Conservation (phyloP, 1,139 yeast genomes). For the Blastobotrys proliferans region DNA sequence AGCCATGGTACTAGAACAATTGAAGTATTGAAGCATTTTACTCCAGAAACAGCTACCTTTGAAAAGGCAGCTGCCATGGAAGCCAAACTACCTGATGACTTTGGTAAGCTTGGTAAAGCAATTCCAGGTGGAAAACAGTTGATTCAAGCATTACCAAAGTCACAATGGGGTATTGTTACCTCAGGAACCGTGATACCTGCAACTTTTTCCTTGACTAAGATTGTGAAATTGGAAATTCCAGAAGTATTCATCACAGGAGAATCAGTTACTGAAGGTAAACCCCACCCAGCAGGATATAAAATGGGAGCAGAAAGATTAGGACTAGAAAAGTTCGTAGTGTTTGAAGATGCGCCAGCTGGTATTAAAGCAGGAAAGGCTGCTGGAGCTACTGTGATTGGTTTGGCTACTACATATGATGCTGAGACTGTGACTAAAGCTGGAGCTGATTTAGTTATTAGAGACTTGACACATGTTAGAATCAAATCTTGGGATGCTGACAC, state of each 20-base stretch:
- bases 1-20: slow-evolving; percentile 78
- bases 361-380: slow-evolving; percentile 76
- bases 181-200: slow-evolving; percentile 74
- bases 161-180: slow-evolving; percentile 72
- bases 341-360: slow-evolving; percentile 86
- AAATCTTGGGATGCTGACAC: slow-evolving; percentile 5
- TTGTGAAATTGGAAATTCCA: slow-evolving; percentile 52
- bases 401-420: slow-evolving; percentile 69
- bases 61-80: slow-evolving; percentile 65
- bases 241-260: slow-evolving; percentile 73
- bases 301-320: slow-evolving; percentile 47
- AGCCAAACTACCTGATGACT: slow-evolving; percentile 61
- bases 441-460: slow-evolving; percentile 72
- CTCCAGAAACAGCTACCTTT: slow-evolving; percentile 63
- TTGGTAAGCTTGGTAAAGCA: slow-evolving; percentile 63
- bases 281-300: slow-evolving; percentile 75
- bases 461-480: slow-evolving; percentile 45
- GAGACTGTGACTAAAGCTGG: slow-evolving; percentile 64
- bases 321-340: slow-evolving; percentile 56
- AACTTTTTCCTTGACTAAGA: slow-evolving; percentile 59
- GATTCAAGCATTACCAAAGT: slow-evolving; percentile 41
- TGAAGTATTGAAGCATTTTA: slow-evolving; percentile 67
- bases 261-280: slow-evolving; percentile 68
- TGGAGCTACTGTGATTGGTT: slow-evolving; percentile 74
- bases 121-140: slow-evolving; percentile 67